Conservation (phyloP, 2,329 filamentous ascomycete genomes). For the Fusarium marasasianum region DNA sequence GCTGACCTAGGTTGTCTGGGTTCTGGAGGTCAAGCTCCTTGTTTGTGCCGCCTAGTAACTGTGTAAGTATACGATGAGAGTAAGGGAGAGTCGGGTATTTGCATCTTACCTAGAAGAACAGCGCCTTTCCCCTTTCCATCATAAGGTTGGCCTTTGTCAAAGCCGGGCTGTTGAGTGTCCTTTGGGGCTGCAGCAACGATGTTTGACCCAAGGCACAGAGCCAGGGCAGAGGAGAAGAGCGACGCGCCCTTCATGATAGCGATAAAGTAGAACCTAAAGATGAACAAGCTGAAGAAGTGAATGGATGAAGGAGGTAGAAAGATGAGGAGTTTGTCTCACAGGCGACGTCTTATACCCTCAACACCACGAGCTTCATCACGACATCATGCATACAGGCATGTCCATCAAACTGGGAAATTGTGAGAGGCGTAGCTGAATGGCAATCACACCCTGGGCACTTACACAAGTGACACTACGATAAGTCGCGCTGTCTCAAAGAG, state of each 20-base stretch:
- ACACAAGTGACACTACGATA: not conserved
- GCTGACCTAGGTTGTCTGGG: constrained; percentile 69
- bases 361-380: not conserved
- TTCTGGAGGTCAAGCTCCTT: constrained; percentile 68
- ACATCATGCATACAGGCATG: not conserved
- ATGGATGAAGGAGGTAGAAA: not conserved
- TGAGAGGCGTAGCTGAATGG: not conserved
- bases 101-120: constrained; percentile 60
- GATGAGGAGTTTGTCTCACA: not conserved
- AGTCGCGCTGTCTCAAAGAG: constrained; percentile 1
- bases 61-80: not conserved
- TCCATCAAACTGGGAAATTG: not conserved
- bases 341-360: constrained; percentile 6
- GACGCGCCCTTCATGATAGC: constrained; percentile 16
- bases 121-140: constrained; percentile 67
- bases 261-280: accelerated
- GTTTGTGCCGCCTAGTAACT: constrained; percentile 66
- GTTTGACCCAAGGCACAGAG: constrained; percentile 12
- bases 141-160: constrained; percentile 62
- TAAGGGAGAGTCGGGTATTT: accelerated
- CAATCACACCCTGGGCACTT: not conserved
- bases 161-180: constrained; percentile 21
- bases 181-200: constrained; percentile 22
- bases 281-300: accelerated
- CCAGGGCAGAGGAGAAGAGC: constrained; percentile 21